phyloP scores from a whole-genome alignment of 1,284 basidiomycete species.

The Puccinia triticina region DNA sequence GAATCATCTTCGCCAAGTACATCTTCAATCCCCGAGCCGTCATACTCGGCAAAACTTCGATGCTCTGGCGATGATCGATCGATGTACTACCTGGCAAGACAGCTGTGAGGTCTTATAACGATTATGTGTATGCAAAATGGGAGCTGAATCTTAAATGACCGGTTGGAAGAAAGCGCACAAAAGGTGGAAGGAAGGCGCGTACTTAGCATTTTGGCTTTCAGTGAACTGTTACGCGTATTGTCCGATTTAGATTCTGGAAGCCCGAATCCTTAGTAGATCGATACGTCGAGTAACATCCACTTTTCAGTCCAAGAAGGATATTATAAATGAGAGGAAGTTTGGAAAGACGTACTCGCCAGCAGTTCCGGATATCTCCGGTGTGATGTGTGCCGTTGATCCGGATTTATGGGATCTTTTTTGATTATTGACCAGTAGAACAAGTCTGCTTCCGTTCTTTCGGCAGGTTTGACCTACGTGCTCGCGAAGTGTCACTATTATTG shows the following conservation, averaged over 20 bases:
- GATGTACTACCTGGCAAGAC: neutral
- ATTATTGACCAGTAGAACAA: conserved; percentile 19
- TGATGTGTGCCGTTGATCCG: neutral
- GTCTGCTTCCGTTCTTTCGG: conserved; percentile 2
- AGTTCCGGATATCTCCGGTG: conserved; percentile 10
- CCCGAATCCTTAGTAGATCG: neutral
- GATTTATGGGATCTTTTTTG: neutral
- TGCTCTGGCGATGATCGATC: neutral
- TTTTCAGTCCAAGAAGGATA: neutral
- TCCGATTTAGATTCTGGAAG: neutral
- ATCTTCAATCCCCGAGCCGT: conserved; percentile 5
- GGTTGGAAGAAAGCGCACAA: neutral
- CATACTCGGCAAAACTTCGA: conserved; percentile 30
- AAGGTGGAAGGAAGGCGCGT: neutral
- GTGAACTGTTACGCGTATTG: neutral
- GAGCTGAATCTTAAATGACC: neutral
- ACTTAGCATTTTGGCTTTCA: conserved; percentile 30
- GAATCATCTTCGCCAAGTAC: conserved; percentile 7
- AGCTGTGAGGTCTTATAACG: neutral
- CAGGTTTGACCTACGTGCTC: neutral
- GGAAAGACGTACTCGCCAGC: conserved; percentile 4
- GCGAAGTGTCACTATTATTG: neutral
- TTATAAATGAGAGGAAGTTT: neutral
- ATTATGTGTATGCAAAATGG: neutral
- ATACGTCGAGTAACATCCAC: too few species aligned